A percentile compares a stretch with the other conserved stretches of the same genome.
Conservation (phyloP, 441 rosid species). For the Erodium texanum region DNA sequence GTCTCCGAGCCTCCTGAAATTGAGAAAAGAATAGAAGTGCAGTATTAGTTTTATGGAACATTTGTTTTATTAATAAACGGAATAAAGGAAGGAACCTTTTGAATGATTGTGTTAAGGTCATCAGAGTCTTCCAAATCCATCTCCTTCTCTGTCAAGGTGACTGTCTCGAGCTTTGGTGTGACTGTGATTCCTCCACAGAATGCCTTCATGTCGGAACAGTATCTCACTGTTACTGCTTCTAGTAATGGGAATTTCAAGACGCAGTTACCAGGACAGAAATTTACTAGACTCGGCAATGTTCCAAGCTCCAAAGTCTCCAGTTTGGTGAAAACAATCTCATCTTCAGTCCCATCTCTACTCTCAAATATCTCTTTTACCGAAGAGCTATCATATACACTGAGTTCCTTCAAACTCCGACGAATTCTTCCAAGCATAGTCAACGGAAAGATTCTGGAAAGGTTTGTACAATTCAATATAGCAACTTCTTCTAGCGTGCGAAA, state of each 20-base stretch:
- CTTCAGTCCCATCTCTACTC: neutral
- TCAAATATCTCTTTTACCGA: conserved; percentile 21
- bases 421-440: neutral
- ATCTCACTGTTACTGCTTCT: neutral
- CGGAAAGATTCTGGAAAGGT: neutral
- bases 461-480: neutral
- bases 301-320: neutral
- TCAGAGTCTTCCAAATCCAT: too few relatives aligned
- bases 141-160: neutral
- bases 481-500: too few relatives aligned
- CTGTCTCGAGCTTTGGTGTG: conserved; percentile 6
- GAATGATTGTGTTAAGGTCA: neutral
- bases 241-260: conserved; percentile 10
- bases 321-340: conserved; percentile 5
- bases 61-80: too few relatives aligned
- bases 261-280: conserved; percentile 10
- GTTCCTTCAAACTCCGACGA: neutral
- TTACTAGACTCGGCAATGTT: neutral
- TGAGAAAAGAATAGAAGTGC: too few relatives aligned
- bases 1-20: neutral
- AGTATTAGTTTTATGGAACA: too few relatives aligned
- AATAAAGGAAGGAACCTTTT: too few relatives aligned
- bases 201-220: neutral
- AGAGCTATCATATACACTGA: neutral
- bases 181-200: conserved; percentile 11